phyloP scores from a whole-genome alignment of 257 asterid species.

The Lithospermum erythrorhizon region DNA sequence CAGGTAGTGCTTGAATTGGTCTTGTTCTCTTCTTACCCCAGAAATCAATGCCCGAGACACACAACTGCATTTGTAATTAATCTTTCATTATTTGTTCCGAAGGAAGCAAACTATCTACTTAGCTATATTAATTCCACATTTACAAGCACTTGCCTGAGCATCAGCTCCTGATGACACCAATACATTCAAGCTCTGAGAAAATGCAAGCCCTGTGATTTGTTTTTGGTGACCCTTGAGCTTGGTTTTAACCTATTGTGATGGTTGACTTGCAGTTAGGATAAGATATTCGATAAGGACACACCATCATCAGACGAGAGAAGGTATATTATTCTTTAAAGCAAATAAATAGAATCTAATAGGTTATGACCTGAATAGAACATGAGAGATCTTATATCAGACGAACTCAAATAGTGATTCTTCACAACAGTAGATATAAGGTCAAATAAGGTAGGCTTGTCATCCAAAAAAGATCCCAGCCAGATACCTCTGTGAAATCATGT shows the following conservation, averaged over 20 bases:
- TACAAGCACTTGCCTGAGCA: slow-evolving; percentile 36
- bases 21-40: slow-evolving; percentile 51
- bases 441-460: neutral
- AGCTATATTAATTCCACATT: too few relatives aligned
- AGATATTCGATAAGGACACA: neutral
- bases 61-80: slow-evolving; percentile 27
- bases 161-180: slow-evolving; percentile 69
- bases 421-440: too few relatives aligned
- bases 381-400: neutral
- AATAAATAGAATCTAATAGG: too few relatives aligned
- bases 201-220: slow-evolving; percentile 60
- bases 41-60: slow-evolving; percentile 44
- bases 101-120: too few relatives aligned
- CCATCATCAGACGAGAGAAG: neutral
- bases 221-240: slow-evolving; percentile 62
- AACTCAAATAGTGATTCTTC: too few relatives aligned
- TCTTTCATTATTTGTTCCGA: neutral
- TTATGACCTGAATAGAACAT: slow-evolving; percentile 42
- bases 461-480: slow-evolving; percentile 7
- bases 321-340: too few relatives aligned
- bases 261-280: neutral
- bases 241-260: slow-evolving; percentile 37
- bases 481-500: neutral
- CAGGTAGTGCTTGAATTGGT: slow-evolving; percentile 46
- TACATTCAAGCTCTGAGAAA: slow-evolving; percentile 38